phyloP scores from a whole-genome alignment of 345 rosid species.

The Eucalyptus sp. region DNA sequence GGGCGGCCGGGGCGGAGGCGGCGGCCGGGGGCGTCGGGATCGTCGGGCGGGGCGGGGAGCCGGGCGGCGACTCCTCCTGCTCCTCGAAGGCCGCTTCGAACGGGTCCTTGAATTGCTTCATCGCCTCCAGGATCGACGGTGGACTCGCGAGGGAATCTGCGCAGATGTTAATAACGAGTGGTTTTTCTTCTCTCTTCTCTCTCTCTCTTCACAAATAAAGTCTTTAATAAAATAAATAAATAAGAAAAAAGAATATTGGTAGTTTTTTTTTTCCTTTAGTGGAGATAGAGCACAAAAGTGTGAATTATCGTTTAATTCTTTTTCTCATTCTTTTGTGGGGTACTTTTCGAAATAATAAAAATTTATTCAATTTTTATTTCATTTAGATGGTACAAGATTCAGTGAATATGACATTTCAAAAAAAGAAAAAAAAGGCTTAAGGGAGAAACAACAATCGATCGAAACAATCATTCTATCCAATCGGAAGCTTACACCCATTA shows the following conservation, averaged over 20 bases:
- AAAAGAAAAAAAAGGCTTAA: background rate
- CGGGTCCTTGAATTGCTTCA: constrained; percentile 88
- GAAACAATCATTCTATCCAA: background rate
- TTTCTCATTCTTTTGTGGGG: background rate
- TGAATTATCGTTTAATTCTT: background rate
- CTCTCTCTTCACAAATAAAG: background rate
- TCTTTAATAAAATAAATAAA: background rate
- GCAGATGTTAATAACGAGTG: background rate
- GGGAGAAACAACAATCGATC: background rate
- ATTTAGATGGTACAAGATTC: background rate
- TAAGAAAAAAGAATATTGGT: background rate
- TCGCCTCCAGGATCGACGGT: background rate
- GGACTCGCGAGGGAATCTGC: background rate
- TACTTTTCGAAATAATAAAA: background rate
- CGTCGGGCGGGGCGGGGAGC: constrained; percentile 36
- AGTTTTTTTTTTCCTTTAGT: background rate
- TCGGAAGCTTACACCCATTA: background rate
- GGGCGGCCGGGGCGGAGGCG: constrained; percentile 9
- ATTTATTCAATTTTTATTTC: background rate
- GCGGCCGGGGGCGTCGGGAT: background rate
- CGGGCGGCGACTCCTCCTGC: constrained; percentile 62
- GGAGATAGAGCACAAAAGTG: background rate
- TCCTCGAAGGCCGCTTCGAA: constrained; percentile 86
- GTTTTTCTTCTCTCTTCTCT: too few species aligned
- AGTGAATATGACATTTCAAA: background rate